These are phyloP conservation scores for Colletotrichum sojae DNA, from an alignment of 2,329 filamentous ascomycete species.

Conservation along the genomic window DNA sequence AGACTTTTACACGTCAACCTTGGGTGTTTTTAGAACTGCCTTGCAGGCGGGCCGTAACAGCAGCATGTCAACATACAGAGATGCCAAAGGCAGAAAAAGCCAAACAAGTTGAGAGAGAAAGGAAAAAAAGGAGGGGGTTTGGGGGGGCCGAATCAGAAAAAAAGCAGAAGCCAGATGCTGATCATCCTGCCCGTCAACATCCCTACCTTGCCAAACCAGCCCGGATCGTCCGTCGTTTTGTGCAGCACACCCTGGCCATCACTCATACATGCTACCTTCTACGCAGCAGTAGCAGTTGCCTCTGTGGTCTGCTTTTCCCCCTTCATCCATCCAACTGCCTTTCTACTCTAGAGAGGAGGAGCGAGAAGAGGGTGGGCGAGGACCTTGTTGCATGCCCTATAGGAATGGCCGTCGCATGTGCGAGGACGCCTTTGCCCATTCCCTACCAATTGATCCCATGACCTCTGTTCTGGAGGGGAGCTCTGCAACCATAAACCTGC, in stretches of 20 bases:
- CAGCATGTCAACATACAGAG: no score
- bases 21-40: background rate
- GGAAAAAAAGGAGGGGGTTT: no score
- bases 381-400: no score
- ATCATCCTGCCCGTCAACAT: constrained; percentile 38
- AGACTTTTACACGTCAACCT: constrained; percentile 16
- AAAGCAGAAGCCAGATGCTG: constrained; percentile 1
- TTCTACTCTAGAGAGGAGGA: no score
- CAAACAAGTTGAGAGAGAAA: background rate
- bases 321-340: background rate
- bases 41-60: no score
- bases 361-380: no score
- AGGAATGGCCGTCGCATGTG: no score
- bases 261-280: no score
- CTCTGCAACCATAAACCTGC: background rate
- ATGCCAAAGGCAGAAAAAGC: background rate
- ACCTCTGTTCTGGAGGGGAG: background rate
- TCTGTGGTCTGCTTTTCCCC: background rate
- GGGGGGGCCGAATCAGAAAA: no score
- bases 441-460: background rate
- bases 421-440: background rate
- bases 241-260: background rate
- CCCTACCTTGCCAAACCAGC: constrained; percentile 25
- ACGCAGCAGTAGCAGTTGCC: no score
- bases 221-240: constrained; percentile 5